These are phyloP conservation scores for Microbotryum saponariae DNA, from an alignment of 1,284 basidiomycete species.

Conservation along the genomic window DNA sequence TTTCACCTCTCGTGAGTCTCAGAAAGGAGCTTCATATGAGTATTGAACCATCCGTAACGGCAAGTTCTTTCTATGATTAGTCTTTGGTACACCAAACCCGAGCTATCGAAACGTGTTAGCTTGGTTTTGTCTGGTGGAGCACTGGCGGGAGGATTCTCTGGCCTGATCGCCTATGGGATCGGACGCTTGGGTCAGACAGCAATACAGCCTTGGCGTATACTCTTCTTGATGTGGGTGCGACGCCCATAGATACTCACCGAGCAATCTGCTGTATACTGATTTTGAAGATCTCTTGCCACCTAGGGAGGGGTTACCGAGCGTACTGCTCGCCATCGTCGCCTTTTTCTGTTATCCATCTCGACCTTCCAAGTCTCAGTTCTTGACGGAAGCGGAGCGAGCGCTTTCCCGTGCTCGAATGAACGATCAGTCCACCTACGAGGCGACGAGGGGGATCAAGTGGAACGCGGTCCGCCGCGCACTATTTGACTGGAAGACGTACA, in stretches of 20 bases:
- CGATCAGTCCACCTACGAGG: conserved; percentile 57
- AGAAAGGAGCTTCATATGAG: no score
- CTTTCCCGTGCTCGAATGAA: conserved; percentile 68
- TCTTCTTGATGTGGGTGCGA: conserved; percentile 44
- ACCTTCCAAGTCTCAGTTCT: conserved; percentile 63
- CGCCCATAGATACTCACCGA: not conserved
- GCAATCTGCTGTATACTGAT: conserved; percentile 39
- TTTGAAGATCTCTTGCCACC: no score
- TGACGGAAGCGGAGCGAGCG: conserved; percentile 63
- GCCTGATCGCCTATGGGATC: conserved; percentile 40
- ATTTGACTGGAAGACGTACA: conserved; percentile 51
- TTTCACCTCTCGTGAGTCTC: no score
- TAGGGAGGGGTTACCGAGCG: conserved; percentile 56
- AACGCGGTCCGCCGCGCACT: conserved; percentile 52
- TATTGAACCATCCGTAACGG: no score
- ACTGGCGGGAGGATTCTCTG: conserved; percentile 36
- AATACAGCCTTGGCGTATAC: conserved; percentile 36
- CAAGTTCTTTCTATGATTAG: no score
- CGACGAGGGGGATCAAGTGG: conserved; percentile 41
- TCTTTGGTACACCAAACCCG: no score
- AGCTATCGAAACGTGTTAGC: no score
- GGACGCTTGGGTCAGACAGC: conserved; percentile 35
- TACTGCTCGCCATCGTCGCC: conserved; percentile 61
- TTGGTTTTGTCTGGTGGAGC: no score
- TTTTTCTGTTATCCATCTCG: conserved; percentile 63